Percentiles rank a stretch among this genome's conserved stretches.
Conservation (phyloP, 139 green algal genomes). For the Chlamydomonas sp. region DNA sequence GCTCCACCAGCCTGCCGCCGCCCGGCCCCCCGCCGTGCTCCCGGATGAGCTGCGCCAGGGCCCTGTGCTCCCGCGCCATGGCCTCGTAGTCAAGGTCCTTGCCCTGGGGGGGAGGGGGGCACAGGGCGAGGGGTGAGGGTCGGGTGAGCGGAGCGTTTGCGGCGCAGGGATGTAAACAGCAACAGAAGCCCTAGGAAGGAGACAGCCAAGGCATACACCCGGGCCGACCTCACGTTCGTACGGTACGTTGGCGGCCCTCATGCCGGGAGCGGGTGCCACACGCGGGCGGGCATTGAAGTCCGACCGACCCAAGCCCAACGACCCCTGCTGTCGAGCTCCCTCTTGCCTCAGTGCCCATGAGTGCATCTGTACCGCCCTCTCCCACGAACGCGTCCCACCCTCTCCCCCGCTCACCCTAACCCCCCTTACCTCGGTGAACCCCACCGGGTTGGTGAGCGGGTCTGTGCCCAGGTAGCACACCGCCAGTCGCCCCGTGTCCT, state of each 20-base stretch:
- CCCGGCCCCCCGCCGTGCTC: conserved; percentile 45
- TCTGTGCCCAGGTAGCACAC: conserved; percentile 73
- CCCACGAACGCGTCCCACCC: neutral
- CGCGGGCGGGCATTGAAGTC: too few relatives aligned
- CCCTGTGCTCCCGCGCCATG: conserved; percentile 70
- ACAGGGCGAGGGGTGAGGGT: neutral
- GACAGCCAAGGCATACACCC: too few relatives aligned
- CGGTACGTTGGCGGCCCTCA: too few relatives aligned
- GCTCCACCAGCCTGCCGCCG: conserved; percentile 12
- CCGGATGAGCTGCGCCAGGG: conserved; percentile 64
- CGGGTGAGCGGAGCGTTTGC: neutral
- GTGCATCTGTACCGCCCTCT: neutral
- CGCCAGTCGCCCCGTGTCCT: conserved; percentile 55
- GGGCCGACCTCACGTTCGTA: too few relatives aligned
- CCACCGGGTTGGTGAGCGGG: conserved; percentile 57
- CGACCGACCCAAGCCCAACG: too few relatives aligned
- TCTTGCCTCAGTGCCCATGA: too few relatives aligned
- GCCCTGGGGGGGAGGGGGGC: conserved; percentile 14
- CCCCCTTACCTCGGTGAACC: conserved; percentile 41
- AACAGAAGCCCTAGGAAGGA: too few relatives aligned
- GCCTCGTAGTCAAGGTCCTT: conserved; percentile 76
- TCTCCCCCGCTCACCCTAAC: neutral
- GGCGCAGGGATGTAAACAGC: neutral
- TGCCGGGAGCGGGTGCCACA: too few relatives aligned
- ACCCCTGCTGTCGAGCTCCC: too few relatives aligned